Conservation (phyloP, 2,329 filamentous ascomycete species). For the Aspergillus ochraceoroseus region DNA sequence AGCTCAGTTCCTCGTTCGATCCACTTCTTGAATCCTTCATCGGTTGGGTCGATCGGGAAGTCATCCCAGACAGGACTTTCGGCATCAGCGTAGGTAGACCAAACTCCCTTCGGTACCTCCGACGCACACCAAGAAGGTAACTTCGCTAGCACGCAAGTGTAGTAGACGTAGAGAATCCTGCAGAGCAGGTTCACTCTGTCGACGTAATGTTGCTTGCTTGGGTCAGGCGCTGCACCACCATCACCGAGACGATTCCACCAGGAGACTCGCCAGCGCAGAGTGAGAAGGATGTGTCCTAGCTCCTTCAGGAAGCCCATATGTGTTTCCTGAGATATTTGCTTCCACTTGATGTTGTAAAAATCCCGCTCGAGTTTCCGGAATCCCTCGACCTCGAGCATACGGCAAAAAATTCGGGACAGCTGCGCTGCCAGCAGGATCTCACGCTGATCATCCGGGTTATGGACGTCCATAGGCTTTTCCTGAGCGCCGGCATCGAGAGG, state of each 20-base stretch:
- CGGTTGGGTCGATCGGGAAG: conserved; percentile 39
- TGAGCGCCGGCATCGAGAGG: conserved; percentile 26
- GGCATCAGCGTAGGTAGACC: conserved; percentile 42
- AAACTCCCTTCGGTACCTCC: conserved; percentile 38
- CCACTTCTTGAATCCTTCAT: conserved; percentile 41
- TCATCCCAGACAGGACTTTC: conserved; percentile 41
- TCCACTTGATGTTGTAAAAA: conserved; percentile 46
- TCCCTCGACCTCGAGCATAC: conserved; percentile 46
- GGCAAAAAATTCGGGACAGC: conserved; percentile 44
- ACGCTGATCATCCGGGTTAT: conserved; percentile 33
- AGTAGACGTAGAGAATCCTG: conserved; percentile 46
- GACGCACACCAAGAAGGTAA: conserved; percentile 38
- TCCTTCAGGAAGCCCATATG: conserved; percentile 40
- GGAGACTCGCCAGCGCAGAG: conserved; percentile 44
- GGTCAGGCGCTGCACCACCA: conserved; percentile 34
- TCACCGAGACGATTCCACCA: conserved; percentile 46
- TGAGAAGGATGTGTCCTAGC: conserved; percentile 40
- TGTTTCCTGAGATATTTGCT: conserved; percentile 41
- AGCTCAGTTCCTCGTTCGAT: conserved; percentile 39
- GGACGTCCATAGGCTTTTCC: conserved; percentile 41
- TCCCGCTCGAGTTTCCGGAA: conserved; percentile 43
- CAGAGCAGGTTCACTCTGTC: conserved; percentile 41
- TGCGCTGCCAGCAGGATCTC: conserved; percentile 44
- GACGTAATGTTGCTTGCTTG: conserved; percentile 38
- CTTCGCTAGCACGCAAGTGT: conserved; percentile 42